These are phyloP conservation scores for Gossypium turneri DNA, from an alignment of 345 rosid genomes.

Conservation along the genomic window DNA sequence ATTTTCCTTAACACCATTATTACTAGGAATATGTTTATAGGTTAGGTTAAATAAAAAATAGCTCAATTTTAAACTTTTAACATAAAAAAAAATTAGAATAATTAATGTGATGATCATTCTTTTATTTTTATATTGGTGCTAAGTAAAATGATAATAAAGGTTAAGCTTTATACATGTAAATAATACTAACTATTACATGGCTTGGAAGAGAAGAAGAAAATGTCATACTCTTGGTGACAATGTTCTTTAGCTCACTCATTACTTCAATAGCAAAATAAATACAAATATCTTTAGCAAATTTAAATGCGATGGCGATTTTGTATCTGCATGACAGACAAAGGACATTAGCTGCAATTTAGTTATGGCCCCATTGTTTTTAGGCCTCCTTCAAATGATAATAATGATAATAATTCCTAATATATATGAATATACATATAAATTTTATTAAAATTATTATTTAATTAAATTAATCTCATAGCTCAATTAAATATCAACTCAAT, in stretches of 20 bases:
- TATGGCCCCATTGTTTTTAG: neutral
- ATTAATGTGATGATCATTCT: too few species aligned
- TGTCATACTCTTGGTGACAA: neutral
- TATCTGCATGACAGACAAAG: constrained; percentile 12
- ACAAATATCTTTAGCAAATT: neutral
- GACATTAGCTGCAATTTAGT: neutral
- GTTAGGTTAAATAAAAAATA: neutral
- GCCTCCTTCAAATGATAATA: neutral
- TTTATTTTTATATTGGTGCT: too few species aligned
- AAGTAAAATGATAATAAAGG: too few species aligned
- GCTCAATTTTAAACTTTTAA: too few species aligned
- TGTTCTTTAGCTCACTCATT: constrained; percentile 9
- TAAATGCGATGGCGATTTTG: constrained; percentile 5
- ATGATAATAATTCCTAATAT: too few species aligned
- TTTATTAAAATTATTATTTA: too few species aligned
- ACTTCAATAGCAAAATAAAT: neutral
- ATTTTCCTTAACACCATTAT: neutral
- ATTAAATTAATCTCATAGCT: too few species aligned
- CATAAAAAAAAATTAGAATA: too few species aligned
- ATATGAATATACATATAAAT: too few species aligned
- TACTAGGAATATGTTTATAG: neutral
- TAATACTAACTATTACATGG: neutral
- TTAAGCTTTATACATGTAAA: too few species aligned
- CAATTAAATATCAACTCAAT: too few species aligned
- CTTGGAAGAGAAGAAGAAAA: neutral